These are phyloP conservation scores for Cucumis variabilis DNA, from an alignment of 331 rosid species.

Conservation along the genomic window DNA sequence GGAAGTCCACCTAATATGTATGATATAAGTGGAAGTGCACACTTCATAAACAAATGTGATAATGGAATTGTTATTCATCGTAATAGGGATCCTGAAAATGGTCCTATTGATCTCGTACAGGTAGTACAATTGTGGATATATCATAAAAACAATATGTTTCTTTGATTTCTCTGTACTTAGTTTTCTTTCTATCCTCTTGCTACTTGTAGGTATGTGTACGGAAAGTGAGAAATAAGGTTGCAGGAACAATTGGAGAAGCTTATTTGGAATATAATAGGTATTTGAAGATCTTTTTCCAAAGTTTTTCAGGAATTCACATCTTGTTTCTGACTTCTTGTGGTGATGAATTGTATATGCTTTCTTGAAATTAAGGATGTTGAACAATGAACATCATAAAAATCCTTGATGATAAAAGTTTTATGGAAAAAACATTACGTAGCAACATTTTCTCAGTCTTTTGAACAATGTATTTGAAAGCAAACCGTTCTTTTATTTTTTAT, in stretches of 20 bases:
- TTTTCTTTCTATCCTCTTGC: constrained; percentile 24
- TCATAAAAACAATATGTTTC: neutral
- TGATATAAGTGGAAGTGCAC: constrained; percentile 99
- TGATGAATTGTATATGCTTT: neutral
- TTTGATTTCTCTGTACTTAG: neutral
- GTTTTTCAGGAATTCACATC: constrained; percentile 27
- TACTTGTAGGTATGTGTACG: constrained; percentile 79
- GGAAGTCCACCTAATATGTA: constrained; percentile 91
- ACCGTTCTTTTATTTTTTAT: neutral
- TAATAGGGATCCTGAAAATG: constrained; percentile 85
- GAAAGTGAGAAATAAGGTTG: constrained; percentile 91
- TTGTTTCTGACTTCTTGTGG: neutral
- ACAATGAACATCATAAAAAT: neutral
- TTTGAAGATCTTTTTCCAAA: neutral
- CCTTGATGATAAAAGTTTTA: neutral
- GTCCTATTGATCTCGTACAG: constrained; percentile 81
- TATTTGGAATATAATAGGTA: constrained; percentile 77
- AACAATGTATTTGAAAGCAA: constrained; percentile 6
- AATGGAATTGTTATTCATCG: constrained; percentile 96
- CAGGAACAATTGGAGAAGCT: constrained; percentile 91
- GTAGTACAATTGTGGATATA: constrained; percentile 43
- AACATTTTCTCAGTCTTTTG: neutral
- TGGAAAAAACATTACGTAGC: neutral
- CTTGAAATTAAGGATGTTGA: neutral
- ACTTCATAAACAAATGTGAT: constrained; percentile 94